Base-by-base conservation (phyloP, 1,284 basidiomycete genomes). In the Testicularia cyperi region DNA sequence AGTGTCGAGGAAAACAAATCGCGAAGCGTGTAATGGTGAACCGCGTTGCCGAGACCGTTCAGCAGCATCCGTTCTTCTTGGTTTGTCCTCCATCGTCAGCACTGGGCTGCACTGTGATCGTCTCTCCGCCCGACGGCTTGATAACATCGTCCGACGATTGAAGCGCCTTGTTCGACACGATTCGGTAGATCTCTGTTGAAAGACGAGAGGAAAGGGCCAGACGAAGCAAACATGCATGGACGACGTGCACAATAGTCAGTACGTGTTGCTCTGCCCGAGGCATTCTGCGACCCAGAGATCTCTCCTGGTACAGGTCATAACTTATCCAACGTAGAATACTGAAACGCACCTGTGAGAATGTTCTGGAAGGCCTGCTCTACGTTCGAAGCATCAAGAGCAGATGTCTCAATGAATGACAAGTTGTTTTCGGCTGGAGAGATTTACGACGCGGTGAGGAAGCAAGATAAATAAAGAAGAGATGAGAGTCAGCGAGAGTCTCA, bases 371-470 rank as follows among this genome's bases (percentile, higher is more conserved):
- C 75, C 62, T 73, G 70, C 47, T 97, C 94, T 78, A 98, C 95
- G 80, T 97, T 97, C 42, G 90, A 92, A 67, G 92, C 91, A 83
- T 98, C 94, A 83, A 98, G 86, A 78, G 95, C 94, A 70, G 95
- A 98, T 55, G 94, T 98, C 82, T 98, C 94, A 71, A 98, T 96
- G 83, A 77, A 77, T 25, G 88, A 91, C 62, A 96, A 80, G 33
- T 86, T 86, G 77, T 96, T 94, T 78, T 86, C 85, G 48, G 83
- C 84, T 84, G 65, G 19, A 38, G 6, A n/a, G n/a, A n/a, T n/a
- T n/a, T n/a, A n/a, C n/a, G n/a, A n/a, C n/a, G n/a, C n/a, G n/a
- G n/a, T n/a, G n/a, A n/a, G n/a, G n/a, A n/a, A n/a, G 28, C 16
- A 32, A 21, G 18, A 27, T 15, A 18, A 22, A 21, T 19, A 9